Evolutionary conservation across 768 basidiomycete species (phyloP).

Genomic region (Kwoniella heveanensis): DNA sequence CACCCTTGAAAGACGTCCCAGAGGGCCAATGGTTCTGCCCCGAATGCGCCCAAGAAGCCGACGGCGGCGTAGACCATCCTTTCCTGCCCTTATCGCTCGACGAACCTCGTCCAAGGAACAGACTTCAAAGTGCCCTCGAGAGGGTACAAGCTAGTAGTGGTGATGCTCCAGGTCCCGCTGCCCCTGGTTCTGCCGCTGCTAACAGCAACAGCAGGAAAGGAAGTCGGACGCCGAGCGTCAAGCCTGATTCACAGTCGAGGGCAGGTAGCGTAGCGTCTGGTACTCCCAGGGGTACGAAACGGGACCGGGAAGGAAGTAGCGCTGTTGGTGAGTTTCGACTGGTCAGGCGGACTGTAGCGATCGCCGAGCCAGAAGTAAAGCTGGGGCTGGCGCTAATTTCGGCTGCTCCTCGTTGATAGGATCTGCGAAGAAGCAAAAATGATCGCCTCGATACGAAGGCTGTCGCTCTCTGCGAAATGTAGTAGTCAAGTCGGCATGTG

Average conservation of each 20-base stretch:
- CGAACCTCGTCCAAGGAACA: conserved; percentile 13
- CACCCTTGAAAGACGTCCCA: conserved; percentile 74
- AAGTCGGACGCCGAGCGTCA: conserved; percentile 2
- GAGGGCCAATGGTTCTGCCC: conserved; percentile 88
- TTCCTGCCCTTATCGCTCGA: conserved; percentile 12
- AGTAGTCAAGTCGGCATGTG: too few species aligned
- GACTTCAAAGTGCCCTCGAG: neutral
- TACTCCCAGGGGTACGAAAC: conserved; percentile 4
- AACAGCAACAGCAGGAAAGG: too few species aligned
- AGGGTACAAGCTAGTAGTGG: conserved; percentile 1
- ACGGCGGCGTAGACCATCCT: conserved; percentile 16
- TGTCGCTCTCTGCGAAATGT: too few species aligned
- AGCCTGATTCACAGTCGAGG: neutral
- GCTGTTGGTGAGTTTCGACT: conserved; percentile 5
- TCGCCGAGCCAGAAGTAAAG: too few species aligned
- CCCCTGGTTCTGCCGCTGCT: too few species aligned
- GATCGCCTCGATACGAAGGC: neutral
- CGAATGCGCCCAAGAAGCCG: conserved; percentile 59
- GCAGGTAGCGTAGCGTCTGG: conserved; percentile 2
- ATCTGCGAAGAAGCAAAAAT: conserved; percentile 18
- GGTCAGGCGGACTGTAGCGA: neutral
- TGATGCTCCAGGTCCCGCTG: too few species aligned
- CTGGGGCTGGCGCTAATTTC: neutral
- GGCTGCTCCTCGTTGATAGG: neutral
- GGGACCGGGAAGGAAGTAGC: conserved; percentile 10